These are phyloP conservation scores for Phalaenopsis aphrodite DNA, from an alignment of 106 monocot species.

Conservation along the genomic window DNA sequence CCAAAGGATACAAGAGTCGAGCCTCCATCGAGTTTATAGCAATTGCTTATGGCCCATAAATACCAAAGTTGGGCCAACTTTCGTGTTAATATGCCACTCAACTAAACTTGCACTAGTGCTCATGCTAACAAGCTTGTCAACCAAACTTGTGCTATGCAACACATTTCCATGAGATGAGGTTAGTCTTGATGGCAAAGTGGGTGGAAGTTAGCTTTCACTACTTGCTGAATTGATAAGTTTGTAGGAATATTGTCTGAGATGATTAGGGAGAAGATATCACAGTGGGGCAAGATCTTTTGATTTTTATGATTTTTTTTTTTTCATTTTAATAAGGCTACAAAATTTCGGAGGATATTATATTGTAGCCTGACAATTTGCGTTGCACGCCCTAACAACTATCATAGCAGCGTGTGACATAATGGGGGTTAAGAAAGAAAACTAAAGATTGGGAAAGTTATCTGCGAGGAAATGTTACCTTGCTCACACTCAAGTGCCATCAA, in stretches of 20 bases:
- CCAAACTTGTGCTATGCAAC: background rate
- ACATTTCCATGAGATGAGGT: background rate
- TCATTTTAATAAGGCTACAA: background rate
- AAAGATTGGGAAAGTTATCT: too few relatives aligned
- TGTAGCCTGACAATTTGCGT: background rate
- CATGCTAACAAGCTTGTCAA: background rate
- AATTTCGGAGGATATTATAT: background rate
- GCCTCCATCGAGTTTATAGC: too few relatives aligned
- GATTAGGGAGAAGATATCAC: background rate
- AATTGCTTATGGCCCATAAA: too few relatives aligned
- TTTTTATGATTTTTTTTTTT: background rate
- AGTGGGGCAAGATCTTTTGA: too few relatives aligned
- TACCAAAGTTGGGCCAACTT: too few relatives aligned
- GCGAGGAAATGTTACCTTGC: too few relatives aligned
- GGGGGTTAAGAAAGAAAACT: too few relatives aligned
- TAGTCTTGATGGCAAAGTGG: background rate
- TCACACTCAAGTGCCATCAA: too few relatives aligned
- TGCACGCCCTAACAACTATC: background rate
- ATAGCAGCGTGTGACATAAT: background rate
- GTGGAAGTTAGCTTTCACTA: too few relatives aligned
- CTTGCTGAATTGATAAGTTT: background rate
- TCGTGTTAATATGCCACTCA: too few relatives aligned
- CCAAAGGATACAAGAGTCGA: too few relatives aligned
- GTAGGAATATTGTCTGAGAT: background rate
- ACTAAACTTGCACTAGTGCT: too few relatives aligned